These are phyloP conservation scores for Aspergillus latus DNA, from an alignment of 2,329 filamentous ascomycete species.

Conservation along the genomic window DNA sequence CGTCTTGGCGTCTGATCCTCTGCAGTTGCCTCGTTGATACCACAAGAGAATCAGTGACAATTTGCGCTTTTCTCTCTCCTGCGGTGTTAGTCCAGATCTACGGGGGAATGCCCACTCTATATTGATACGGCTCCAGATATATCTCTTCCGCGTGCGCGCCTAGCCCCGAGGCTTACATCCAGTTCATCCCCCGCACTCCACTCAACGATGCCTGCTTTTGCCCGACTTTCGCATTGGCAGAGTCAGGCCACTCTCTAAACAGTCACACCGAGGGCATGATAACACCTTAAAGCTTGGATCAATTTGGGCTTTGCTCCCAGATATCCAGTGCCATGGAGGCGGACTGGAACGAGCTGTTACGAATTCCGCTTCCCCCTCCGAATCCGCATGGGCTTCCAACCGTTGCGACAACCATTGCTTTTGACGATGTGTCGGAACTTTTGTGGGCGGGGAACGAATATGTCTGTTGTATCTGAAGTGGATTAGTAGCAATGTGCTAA, in stretches of 20 bases:
- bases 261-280: neutral
- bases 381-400: slow-evolving; percentile 69
- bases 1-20: slow-evolving; percentile 1
- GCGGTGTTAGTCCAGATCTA: neutral
- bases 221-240: slow-evolving; percentile 34
- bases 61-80: neutral
- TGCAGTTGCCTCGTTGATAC: slow-evolving; percentile 1
- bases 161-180: neutral
- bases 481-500: neutral
- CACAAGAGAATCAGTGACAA: neutral
- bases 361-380: slow-evolving; percentile 77
- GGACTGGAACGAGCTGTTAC: slow-evolving; percentile 66
- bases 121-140: neutral
- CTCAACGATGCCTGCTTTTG: slow-evolving; percentile 37
- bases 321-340: slow-evolving; percentile 43
- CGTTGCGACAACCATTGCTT: slow-evolving; percentile 75
- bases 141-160: neutral
- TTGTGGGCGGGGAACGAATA: slow-evolving; percentile 92
- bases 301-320: slow-evolving; percentile 16
- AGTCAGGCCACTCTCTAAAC: slow-evolving; percentile 19
- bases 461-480: slow-evolving; percentile 53
- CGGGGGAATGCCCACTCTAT: neutral
- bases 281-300: neutral
- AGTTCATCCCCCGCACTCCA: slow-evolving; percentile 37
- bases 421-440: slow-evolving; percentile 85